These are phyloP conservation scores for Aureobasidium mangrovei DNA, from an alignment of 2,329 filamentous ascomycete species.

Conservation along the genomic window DNA sequence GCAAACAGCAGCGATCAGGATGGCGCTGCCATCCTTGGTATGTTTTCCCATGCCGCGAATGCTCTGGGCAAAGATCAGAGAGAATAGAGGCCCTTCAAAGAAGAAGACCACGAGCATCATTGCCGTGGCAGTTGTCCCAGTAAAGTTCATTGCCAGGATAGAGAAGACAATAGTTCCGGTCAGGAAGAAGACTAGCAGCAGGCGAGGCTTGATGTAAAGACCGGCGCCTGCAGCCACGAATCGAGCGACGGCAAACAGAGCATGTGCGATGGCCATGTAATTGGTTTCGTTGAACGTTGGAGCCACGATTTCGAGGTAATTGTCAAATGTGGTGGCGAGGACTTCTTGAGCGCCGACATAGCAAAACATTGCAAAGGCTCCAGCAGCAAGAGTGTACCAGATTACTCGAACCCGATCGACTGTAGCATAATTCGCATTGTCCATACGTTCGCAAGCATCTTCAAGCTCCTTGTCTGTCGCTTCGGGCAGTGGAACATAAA, in stretches of 20 bases:
- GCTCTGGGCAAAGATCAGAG: slow-evolving; percentile 49
- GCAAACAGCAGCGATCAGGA: slow-evolving; percentile 46
- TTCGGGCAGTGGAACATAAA: slow-evolving; percentile 54
- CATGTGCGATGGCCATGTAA: slow-evolving; percentile 47
- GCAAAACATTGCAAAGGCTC: slow-evolving; percentile 48
- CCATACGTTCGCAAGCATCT: slow-evolving; percentile 43
- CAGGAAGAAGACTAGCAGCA: slow-evolving; percentile 47
- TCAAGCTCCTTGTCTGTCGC: slow-evolving; percentile 53
- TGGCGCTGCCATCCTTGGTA: slow-evolving; percentile 47
- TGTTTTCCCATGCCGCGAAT: slow-evolving; percentile 50
- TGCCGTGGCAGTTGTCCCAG: slow-evolving; percentile 36
- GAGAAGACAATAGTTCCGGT: slow-evolving; percentile 45
- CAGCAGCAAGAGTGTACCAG: slow-evolving; percentile 48
- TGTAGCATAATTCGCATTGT: slow-evolving; percentile 40
- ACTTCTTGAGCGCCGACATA: slow-evolving; percentile 55
- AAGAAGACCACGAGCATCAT: slow-evolving; percentile 47
- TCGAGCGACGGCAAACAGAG: slow-evolving; percentile 49
- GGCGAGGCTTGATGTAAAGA: slow-evolving; percentile 49
- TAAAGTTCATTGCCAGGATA: slow-evolving; percentile 42
- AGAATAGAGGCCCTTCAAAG: slow-evolving; percentile 53
- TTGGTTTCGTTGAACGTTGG: slow-evolving; percentile 31
- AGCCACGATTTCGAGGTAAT: slow-evolving; percentile 35
- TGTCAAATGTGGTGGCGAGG: slow-evolving; percentile 39
- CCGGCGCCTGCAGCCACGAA: slow-evolving; percentile 47
- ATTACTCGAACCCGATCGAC: slow-evolving; percentile 41